Base-by-base conservation (phyloP, 257 asterid species). In the Forsythia viridissima region DNA sequence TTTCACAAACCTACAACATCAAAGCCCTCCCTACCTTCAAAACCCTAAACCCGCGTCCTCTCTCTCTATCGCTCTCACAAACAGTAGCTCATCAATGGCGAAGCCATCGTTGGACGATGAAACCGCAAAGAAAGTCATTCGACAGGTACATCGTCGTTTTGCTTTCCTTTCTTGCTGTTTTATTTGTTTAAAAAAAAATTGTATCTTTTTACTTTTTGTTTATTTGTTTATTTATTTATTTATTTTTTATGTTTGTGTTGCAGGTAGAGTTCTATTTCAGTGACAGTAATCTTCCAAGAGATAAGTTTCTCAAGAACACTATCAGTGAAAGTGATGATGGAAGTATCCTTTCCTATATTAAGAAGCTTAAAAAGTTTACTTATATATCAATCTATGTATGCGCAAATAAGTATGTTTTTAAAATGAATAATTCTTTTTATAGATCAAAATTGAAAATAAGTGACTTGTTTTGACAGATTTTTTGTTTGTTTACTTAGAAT, bases 251-350 rank as follows among this genome's bases (percentile, higher is more conserved):
- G 36, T 39, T 11, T 70, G 3, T 34, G n/a, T 66, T 73, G 77
- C 92, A 96, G 99, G 97, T 96, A 61, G 98, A 96, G 86, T 96
- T 96, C 82, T 96, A 96, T 84, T 92, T 96, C 82, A 88, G 99
- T 74, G 99, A 93, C 83, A 96, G 99, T 75, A 96, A 93, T 86
- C 97, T 96, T 55, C 97, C 99, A n/a, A 85, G 91, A 75, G 99
- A 96, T 82, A 80, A 77, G 0, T 96, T 96, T 83, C 79, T 96
- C 79, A 87, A 40, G 86, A 87, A 83, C 84, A 87, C 95, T 72
- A 81, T 96, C 67, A 80, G 83, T 63, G 98, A 92, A 67, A 90
- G 91, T 77, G 97, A 94, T 51, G 97, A 92, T 87, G 97, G 98
- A 70, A 80, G 99, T 96, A 96, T 92, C 98, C 90, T 93, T 86